Percentiles rank a stretch among this genome's conserved stretches.
Conservation (phyloP, 2,329 filamentous ascomycete genomes). For the Trichoderma polysporum region DNA sequence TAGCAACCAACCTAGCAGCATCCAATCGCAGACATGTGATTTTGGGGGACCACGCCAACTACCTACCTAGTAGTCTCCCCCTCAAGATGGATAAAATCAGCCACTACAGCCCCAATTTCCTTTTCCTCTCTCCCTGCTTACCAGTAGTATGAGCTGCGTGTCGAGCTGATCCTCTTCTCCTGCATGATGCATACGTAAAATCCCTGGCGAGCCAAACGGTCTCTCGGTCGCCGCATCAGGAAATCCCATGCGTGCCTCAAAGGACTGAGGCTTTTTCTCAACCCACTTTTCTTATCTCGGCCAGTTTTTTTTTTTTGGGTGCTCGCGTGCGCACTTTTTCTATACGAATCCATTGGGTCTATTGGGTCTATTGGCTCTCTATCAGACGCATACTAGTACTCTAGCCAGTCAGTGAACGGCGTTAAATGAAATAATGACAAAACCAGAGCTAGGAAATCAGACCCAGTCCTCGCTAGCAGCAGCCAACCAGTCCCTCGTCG, state of each 20-base stretch:
- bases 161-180: not conserved
- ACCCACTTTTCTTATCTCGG: not conserved
- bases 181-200: not conserved
- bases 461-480: slow-evolving; percentile 10
- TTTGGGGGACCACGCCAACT: not conserved
- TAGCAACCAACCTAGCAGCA: not conserved
- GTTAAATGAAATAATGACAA: not conserved
- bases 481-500: slow-evolving; percentile 33
- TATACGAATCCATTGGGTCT: not conserved
- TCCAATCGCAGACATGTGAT: slow-evolving; percentile 9
- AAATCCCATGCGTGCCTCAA: slow-evolving; percentile 15
- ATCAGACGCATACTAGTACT: no score
- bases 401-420: not conserved
- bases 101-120: not conserved
- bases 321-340: slow-evolving; percentile 13
- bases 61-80: no score
- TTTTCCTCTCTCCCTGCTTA: not conserved
- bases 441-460: not conserved
- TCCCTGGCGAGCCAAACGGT: not conserved
- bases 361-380: not conserved
- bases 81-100: not conserved
- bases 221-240: slow-evolving; percentile 15
- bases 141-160: not conserved
- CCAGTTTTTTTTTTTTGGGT: not conserved
- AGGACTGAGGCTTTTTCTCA: not conserved